phyloP scores from a whole-genome alignment of 2,329 filamentous ascomycete genomes.

The Colletotrichum godetiae region DNA sequence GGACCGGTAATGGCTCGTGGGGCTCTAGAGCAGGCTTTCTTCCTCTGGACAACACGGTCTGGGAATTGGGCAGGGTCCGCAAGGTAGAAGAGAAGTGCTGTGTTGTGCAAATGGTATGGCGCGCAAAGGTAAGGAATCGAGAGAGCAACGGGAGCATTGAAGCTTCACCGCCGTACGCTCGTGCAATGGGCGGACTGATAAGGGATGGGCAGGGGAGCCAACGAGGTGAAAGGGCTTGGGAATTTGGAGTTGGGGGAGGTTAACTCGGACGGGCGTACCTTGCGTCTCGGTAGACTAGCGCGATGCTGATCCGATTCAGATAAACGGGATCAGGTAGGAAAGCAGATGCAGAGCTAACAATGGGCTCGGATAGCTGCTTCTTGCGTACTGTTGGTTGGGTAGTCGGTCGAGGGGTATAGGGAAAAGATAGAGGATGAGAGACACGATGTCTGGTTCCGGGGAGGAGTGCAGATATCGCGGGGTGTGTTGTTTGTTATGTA shows the following conservation, averaged over 20 bases:
- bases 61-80: conserved; percentile 2
- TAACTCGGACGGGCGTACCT: conserved; percentile 34
- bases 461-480: conserved; percentile 31
- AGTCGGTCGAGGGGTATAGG: not conserved
- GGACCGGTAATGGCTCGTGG: conserved; percentile 15
- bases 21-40: conserved; percentile 18
- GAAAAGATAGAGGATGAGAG: conserved; percentile 15
- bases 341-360: conserved; percentile 28
- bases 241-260: conserved; percentile 4
- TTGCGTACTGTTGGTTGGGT: conserved; percentile 8
- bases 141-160: conserved; percentile 31
- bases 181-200: conserved; percentile 34
- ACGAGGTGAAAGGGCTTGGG: not conserved
- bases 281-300: conserved; percentile 33
- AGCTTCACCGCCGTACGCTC: conserved; percentile 35
- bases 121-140: conserved; percentile 24
- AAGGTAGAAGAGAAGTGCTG: conserved; percentile 10
- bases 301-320: conserved; percentile 34
- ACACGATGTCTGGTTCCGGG: conserved; percentile 24
- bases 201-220: conserved; percentile 26
- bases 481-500: conserved; percentile 16
- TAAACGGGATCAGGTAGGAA: conserved; percentile 35
- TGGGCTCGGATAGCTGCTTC: conserved; percentile 31
- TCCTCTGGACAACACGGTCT: conserved; percentile 2
- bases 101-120: conserved; percentile 2